Conservation (phyloP, 2,329 filamentous ascomycete genomes). For the Fusarium zealandicum region DNA sequence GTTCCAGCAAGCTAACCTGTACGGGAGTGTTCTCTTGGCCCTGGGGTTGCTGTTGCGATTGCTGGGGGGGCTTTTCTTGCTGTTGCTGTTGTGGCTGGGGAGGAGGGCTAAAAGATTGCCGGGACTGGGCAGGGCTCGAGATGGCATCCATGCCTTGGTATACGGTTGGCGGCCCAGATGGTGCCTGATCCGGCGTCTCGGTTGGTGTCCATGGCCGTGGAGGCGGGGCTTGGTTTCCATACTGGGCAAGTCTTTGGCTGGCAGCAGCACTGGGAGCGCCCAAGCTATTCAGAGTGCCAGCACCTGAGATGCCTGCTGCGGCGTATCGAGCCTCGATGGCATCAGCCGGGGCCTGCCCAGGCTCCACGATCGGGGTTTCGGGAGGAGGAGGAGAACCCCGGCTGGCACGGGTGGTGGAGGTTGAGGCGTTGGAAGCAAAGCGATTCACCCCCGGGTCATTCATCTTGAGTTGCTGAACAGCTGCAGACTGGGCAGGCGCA, state of each 20-base stretch:
- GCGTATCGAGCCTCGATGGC: constrained; percentile 93
- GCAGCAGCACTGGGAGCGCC: constrained; percentile 77
- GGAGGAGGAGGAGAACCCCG: constrained; percentile 94
- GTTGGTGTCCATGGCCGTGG: constrained; percentile 91
- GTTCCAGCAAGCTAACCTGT: constrained; percentile 77
- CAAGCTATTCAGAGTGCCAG: constrained; percentile 80
- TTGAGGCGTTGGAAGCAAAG: constrained; percentile 84
- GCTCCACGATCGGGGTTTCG: constrained; percentile 84
- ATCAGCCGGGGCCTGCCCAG: constrained; percentile 72
- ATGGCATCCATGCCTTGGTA: constrained; percentile 87
- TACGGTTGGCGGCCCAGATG: constrained; percentile 87
- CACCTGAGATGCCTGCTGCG: constrained; percentile 86
- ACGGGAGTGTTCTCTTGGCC: constrained; percentile 48
- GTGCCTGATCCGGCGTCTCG: constrained; percentile 83
- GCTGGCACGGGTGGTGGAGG: constrained; percentile 88
- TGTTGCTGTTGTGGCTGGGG: constrained; percentile 48
- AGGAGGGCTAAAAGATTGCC: constrained; percentile 45
- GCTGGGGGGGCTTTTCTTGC: constrained; percentile 19
- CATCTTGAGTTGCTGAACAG: constrained; percentile 41
- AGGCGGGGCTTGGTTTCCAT: constrained; percentile 57
- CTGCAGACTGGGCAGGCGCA: constrained; percentile 36
- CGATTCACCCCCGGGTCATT: constrained; percentile 63
- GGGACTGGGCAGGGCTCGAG: constrained; percentile 54
- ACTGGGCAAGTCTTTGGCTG: constrained; percentile 81
- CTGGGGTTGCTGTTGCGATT: constrained; percentile 42